A percentile compares a stretch with the other conserved stretches of the same genome.
phyloP scores from a whole-genome alignment of 1,284 basidiomycete genomes.

The Malassezia dermatis region DNA sequence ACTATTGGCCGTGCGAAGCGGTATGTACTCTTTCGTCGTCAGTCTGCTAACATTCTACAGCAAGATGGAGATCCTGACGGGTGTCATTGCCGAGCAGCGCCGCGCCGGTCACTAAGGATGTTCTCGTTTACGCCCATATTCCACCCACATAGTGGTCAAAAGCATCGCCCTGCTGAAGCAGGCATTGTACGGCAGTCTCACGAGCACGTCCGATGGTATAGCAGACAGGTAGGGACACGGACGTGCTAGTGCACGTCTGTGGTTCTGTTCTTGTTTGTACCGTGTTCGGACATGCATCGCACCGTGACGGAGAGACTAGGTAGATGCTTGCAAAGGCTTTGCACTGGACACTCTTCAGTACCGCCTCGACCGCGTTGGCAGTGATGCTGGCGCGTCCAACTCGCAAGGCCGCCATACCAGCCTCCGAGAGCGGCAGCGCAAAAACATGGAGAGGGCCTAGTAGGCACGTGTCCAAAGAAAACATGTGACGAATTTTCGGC shows the following conservation, averaged over 20 bases:
- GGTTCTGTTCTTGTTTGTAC: no score
- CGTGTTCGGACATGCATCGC: no score
- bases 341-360: no score
- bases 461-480: constrained; percentile 11
- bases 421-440: background rate
- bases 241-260: no score
- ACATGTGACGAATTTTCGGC: constrained; percentile 2
- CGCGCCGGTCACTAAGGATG: constrained; percentile 39
- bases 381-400: background rate
- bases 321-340: no score
- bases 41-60: constrained; percentile 10
- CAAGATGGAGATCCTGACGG: constrained; percentile 44
- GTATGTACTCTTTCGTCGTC: constrained; percentile 1
- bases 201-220: no score
- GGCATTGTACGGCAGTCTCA: background rate
- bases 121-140: constrained; percentile 2
- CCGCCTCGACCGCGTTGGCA: no score
- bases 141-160: constrained; percentile 17
- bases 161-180: background rate
- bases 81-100: constrained; percentile 45
- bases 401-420: background rate
- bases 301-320: no score
- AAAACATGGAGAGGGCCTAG: background rate
- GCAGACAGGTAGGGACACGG: no score
- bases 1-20: constrained; percentile 46